Percentiles rank a stretch among this genome's conserved stretches.
Conservation (phyloP, 495 filamentous ascomycete genomes). For the Annulohypoxylon moriforme region DNA sequence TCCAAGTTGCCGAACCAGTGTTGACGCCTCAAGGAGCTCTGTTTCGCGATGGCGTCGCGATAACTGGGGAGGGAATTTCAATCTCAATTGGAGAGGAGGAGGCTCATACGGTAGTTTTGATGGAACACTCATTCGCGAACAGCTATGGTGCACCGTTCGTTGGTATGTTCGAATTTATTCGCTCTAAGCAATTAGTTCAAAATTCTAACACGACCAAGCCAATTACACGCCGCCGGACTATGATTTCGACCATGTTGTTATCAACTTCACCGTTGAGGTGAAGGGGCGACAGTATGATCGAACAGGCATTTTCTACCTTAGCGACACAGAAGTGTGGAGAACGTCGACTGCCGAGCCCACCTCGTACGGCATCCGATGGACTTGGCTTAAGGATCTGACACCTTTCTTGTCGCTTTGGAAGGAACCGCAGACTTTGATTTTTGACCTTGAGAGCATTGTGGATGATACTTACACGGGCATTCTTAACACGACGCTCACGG, state of each 20-base stretch:
- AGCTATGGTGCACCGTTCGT: conserved; percentile 86
- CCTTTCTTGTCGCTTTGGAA: conserved; percentile 77
- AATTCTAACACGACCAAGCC: conserved; percentile 57
- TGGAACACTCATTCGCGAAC: conserved; percentile 79
- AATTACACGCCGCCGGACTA: conserved; percentile 79
- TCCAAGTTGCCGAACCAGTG: conserved; percentile 77
- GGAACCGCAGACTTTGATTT: conserved; percentile 77
- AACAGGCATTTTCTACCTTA: conserved; percentile 82
- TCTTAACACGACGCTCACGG: conserved; percentile 83
- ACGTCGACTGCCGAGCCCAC: conserved; percentile 92
- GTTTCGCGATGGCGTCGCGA: conserved; percentile 52
- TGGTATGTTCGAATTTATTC: conserved; percentile 61
- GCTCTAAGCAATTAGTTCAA: neutral
- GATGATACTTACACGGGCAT: conserved; percentile 80
- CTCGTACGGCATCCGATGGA: conserved; percentile 74
- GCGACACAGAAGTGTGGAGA: conserved; percentile 85
- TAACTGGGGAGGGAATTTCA: conserved; percentile 19
- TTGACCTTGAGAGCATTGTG: conserved; percentile 84
- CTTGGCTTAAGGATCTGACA: conserved; percentile 88
- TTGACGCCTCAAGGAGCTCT: conserved; percentile 55
- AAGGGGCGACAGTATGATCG: conserved; percentile 84
- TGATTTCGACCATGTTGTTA: conserved; percentile 80
- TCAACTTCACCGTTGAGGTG: conserved; percentile 85
- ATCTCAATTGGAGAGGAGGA: conserved; percentile 33
- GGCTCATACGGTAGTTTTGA: conserved; percentile 63